These are phyloP conservation scores for Coniferiporia sulphurascens DNA, from an alignment of 1,284 basidiomycete genomes.

Conservation along the genomic window DNA sequence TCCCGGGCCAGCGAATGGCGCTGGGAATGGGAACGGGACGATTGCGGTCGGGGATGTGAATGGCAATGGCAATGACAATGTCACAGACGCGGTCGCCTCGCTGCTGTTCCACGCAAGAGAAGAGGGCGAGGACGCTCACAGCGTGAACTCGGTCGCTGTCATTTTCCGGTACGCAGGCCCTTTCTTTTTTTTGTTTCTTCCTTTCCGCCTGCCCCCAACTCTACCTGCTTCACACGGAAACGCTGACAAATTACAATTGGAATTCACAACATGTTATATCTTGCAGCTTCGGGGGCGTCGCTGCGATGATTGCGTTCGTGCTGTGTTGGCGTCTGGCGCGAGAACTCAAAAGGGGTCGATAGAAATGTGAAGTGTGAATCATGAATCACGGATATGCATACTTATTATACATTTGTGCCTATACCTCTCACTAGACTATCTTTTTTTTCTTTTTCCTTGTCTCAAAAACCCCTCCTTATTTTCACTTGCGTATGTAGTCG, in stretches of 20 bases:
- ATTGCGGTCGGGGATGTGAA: conserved; percentile 17
- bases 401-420: too few relatives aligned
- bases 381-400: too few relatives aligned
- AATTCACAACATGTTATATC: not conserved
- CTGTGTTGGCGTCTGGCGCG: conserved; percentile 63
- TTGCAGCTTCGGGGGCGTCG: conserved; percentile 67
- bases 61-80: not conserved
- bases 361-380: not conserved
- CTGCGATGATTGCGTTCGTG: conserved; percentile 64
- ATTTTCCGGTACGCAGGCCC: conserved; percentile 59
- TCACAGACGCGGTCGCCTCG: conserved; percentile 6
- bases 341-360: conserved; percentile 34
- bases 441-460: too few relatives aligned
- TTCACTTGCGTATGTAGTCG: too few relatives aligned
- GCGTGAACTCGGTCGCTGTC: conserved; percentile 67
- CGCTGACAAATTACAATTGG: not conserved
- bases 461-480: too few relatives aligned
- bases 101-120: conserved; percentile 21
- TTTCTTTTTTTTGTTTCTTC: not conserved
- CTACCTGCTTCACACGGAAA: not conserved
- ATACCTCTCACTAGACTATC: too few relatives aligned
- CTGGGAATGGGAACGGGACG: conserved; percentile 23
- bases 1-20: not conserved
- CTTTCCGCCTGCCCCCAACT: too few relatives aligned
- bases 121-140: conserved; percentile 21